These are phyloP conservation scores for Sporothrix schenckii DNA, from an alignment of 2,329 filamentous ascomycete species.

Conservation along the genomic window DNA sequence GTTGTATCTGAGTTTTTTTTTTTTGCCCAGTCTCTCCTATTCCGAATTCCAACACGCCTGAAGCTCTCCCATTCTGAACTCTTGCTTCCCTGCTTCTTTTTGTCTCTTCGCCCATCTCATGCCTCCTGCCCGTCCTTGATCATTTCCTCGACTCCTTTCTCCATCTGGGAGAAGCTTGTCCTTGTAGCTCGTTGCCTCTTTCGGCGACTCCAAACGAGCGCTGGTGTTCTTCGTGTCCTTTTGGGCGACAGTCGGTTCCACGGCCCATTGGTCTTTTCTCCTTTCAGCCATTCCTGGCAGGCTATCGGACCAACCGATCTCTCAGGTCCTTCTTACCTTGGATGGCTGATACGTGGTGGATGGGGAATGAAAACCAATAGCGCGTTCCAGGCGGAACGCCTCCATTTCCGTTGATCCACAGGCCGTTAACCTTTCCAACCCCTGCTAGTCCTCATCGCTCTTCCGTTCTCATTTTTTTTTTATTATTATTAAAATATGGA, in stretches of 20 bases:
- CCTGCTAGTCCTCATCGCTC: background rate
- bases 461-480: background rate
- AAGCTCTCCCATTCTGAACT: background rate
- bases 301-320: background rate
- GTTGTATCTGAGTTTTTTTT: background rate
- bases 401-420: conserved; percentile 15
- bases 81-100: background rate
- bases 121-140: conserved; percentile 22
- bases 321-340: conserved; percentile 16
- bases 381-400: conserved; percentile 8
- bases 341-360: conserved; percentile 18
- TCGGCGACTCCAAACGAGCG: conserved; percentile 21
- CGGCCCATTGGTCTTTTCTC: background rate
- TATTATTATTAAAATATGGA: background rate
- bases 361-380: conserved; percentile 18
- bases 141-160: conserved; percentile 1
- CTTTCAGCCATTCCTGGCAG: conserved; percentile 11
- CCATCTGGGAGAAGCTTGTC: conserved; percentile 15
- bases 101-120: background rate
- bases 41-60: background rate
- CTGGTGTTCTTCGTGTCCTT: background rate
- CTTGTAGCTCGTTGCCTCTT: conserved; percentile 22
- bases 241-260: background rate
- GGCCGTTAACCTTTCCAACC: conserved; percentile 10
- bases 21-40: background rate